A percentile compares a stretch with the other conserved stretches of the same genome.
Evolutionary conservation across 192 early-diverging fungal species (phyloP).

Genomic region (Coemansia brasiliensis): DNA sequence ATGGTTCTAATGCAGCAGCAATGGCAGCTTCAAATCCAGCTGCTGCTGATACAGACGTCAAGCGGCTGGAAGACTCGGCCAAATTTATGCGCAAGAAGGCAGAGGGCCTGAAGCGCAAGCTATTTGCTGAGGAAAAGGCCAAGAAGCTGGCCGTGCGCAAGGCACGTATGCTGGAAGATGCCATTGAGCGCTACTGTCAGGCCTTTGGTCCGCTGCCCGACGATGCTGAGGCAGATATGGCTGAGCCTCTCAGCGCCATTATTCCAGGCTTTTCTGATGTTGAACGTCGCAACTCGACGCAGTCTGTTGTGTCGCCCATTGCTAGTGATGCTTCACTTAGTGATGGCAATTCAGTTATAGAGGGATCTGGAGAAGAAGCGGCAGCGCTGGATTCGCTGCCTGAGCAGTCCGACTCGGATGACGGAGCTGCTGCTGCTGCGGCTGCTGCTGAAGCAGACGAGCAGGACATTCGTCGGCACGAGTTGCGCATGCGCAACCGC

Average conservation of each 20-base stretch:
- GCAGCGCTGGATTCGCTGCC: background rate
- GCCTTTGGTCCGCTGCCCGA: slow-evolving; percentile 36
- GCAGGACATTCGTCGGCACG: slow-evolving; percentile 34
- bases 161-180: slow-evolving; percentile 39
- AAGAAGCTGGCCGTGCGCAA: slow-evolving; percentile 27
- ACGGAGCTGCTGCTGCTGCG: background rate
- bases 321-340: too few relatives aligned
- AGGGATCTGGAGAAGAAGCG: background rate
- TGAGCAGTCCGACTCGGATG: background rate
- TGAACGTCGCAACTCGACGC: too few relatives aligned
- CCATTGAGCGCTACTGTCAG: slow-evolving; percentile 41
- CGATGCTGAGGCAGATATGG: slow-evolving; percentile 6
- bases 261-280: background rate
- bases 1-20: background rate
- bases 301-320: too few relatives aligned
- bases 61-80: slow-evolving; percentile 30
- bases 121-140: slow-evolving; percentile 27
- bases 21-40: slow-evolving; percentile 2
- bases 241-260: slow-evolving; percentile 38
- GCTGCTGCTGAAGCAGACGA: slow-evolving; percentile 28
- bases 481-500: slow-evolving; percentile 33
- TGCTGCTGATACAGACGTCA: slow-evolving; percentile 26
- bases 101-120: slow-evolving; percentile 39
- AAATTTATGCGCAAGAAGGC: slow-evolving; percentile 49
- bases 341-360: too few relatives aligned